A percentile compares a stretch with the other conserved stretches of the same genome.
These are phyloP conservation scores for Uncinocarpus reesii DNA, from an alignment of 2,329 filamentous ascomycete species.

Conservation along the genomic window DNA sequence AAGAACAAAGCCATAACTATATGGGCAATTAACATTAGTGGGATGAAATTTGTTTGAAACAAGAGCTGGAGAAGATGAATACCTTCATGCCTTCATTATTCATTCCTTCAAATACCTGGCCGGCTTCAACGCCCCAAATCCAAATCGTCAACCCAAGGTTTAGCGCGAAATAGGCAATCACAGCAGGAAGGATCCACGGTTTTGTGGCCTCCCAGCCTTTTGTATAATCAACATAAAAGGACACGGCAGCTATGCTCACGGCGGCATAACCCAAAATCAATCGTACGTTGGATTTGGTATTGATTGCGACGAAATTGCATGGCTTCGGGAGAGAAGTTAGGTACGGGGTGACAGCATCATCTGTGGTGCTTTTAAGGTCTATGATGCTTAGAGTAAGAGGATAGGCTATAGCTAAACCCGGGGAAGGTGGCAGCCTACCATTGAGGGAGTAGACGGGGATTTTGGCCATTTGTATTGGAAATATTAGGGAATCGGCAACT, in stretches of 20 bases:
- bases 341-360: slow-evolving; percentile 90
- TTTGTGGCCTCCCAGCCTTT: slow-evolving; percentile 82
- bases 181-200: slow-evolving; percentile 66
- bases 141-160: slow-evolving; percentile 72
- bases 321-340: slow-evolving; percentile 65
- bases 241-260: slow-evolving; percentile 67
- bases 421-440: slow-evolving; percentile 26
- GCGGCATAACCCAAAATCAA: slow-evolving; percentile 73
- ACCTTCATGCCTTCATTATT: slow-evolving; percentile 56
- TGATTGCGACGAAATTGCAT: slow-evolving; percentile 61
- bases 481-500: no score
- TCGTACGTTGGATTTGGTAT: slow-evolving; percentile 70
- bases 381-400: slow-evolving; percentile 14
- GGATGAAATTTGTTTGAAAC: background rate
- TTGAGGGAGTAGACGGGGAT: slow-evolving; percentile 38
- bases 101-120: slow-evolving; percentile 69
- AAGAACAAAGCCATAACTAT: slow-evolving; percentile 63
- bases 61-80: slow-evolving; percentile 12
- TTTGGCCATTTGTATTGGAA: slow-evolving; percentile 21
- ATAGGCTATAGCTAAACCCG: no score
- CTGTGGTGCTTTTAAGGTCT: slow-evolving; percentile 95
- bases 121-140: slow-evolving; percentile 74
- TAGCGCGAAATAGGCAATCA: slow-evolving; percentile 65
- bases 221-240: slow-evolving; percentile 87
- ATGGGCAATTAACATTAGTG: background rate